Conservation (phyloP, 2,329 filamentous ascomycete genomes). For the Zymoseptoria crescenta region DNA sequence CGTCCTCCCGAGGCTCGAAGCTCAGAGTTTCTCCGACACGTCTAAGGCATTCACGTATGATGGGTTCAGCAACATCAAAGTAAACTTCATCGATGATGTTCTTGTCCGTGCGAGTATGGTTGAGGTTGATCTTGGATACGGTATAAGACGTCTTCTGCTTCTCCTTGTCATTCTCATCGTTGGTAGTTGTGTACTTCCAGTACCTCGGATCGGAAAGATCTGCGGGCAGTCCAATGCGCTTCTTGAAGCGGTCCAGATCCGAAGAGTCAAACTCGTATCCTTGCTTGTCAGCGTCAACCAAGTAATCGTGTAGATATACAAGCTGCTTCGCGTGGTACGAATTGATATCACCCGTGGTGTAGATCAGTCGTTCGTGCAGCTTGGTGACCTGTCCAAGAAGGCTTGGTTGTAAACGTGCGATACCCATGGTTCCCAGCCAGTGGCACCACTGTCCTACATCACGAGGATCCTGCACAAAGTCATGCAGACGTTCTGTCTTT, state of each 20-base stretch:
- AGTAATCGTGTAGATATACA: constrained; percentile 37
- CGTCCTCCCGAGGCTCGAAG: neutral
- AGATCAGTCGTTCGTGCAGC: constrained; percentile 56
- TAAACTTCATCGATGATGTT: constrained; percentile 56
- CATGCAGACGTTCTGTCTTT: constrained; percentile 40
- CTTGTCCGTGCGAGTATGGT: neutral
- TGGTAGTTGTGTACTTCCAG: constrained; percentile 12
- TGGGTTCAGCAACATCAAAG: constrained; percentile 21
- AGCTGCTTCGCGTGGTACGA: constrained; percentile 15
- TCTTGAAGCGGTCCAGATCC: too few relatives aligned
- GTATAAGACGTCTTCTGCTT: neutral
- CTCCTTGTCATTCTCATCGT: constrained; percentile 25
- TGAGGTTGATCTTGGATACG: neutral
- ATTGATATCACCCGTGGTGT: constrained; percentile 32
- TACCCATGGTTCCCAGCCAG: constrained; percentile 8
- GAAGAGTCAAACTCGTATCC: constrained; percentile 45
- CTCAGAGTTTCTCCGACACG: constrained; percentile 9
- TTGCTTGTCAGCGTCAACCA: constrained; percentile 41
- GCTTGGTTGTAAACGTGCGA: constrained; percentile 39
- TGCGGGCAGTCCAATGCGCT: constrained; percentile 43
- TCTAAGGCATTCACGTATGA: constrained; percentile 12
- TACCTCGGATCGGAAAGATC: constrained; percentile 33
- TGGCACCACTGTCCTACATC: constrained; percentile 36
- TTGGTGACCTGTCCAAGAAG: constrained; percentile 58
- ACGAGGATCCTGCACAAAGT: constrained; percentile 41